Base-by-base conservation (phyloP, 1,139 yeast genomes). In the Debaryomyces singareniensis region DNA sequence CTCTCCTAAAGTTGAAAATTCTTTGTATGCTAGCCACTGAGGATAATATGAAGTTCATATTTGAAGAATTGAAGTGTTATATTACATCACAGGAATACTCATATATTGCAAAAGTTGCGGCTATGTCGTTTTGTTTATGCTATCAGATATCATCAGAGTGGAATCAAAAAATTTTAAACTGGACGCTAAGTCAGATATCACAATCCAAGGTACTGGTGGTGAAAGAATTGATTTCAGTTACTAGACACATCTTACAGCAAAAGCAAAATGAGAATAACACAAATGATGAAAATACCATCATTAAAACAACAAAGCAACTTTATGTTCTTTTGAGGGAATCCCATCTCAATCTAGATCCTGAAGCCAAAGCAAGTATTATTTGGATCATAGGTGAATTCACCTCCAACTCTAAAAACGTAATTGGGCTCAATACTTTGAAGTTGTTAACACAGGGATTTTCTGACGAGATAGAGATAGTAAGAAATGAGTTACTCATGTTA, bases 341-440 rank as follows among this genome's bases (percentile, higher is more conserved):
- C 3, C 39, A 38, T 11, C 26, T 58, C 3, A 45, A 49, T 2
- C 44, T 68, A 18, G 67, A 58, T 18, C 50, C 60, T 14, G 65
- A 67, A 12, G 95, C 97, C 0, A 75, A 78, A 40, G 87, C 95
- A 2, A 82, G 93, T 33, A 78, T 87, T 13, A 69, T 91, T 12
- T 93, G 97, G 97, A 68, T 89, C 9, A 73, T 91, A 27, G 96
- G 97, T 2, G 97, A 91, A 47, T 80, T 83, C 46, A 56, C 71
- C 0, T 61, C 55, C 26, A 48, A 53, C n/a, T 53, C 59, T 6
- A 44, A 54, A 5, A 65, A 65, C 28, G 31, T 48, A 15, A 66
- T 83, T 28, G 86, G 86, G 1, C 93, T 94, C 0, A 96, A 91
- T 51, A 74, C 86, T 2, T 60, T 87, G 34, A 66, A 96, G 31